These are phyloP conservation scores for Erythrophleum ivorense DNA, from an alignment of 331 rosid species.

Conservation along the genomic window DNA sequence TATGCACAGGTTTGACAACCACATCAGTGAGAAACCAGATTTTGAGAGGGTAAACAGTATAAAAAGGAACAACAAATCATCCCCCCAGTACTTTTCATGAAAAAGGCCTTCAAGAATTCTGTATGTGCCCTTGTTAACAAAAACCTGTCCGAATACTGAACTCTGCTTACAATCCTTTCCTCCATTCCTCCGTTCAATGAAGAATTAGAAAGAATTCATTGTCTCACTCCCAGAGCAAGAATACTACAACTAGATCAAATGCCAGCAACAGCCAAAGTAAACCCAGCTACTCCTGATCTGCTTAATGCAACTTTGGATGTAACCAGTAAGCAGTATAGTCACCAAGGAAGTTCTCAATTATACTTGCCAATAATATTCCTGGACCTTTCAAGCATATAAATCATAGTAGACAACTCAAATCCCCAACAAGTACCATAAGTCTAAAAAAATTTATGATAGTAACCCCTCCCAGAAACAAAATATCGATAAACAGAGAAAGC, in stretches of 20 bases:
- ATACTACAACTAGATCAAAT: conserved; percentile 17
- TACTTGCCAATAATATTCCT: neutral
- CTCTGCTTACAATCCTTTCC: conserved; percentile 27
- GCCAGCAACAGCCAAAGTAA: conserved; percentile 11
- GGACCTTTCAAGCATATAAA: neutral
- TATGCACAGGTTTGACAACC: neutral
- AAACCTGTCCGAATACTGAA: conserved; percentile 16
- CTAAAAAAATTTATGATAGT: neutral
- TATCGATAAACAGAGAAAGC: conserved; percentile 31
- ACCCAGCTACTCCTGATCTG: conserved; percentile 7
- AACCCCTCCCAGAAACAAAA: neutral
- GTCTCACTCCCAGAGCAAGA: conserved; percentile 17
- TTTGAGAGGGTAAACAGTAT: neutral
- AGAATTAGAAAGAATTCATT: neutral
- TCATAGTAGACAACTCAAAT: neutral
- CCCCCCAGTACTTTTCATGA: neutral
- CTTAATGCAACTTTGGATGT: conserved; percentile 19
- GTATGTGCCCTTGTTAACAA: neutral
- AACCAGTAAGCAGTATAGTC: conserved; percentile 7
- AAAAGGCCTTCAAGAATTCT: neutral
- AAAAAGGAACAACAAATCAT: neutral
- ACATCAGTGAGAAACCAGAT: neutral
- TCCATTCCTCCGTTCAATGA: conserved; percentile 20
- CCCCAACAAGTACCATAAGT: conserved; percentile 1
- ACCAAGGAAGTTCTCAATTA: conserved; percentile 17